Evolutionary conservation across 1,284 basidiomycete genomes (phyloP).

Genomic region (Lentinula novae-zelandiae): DNA sequence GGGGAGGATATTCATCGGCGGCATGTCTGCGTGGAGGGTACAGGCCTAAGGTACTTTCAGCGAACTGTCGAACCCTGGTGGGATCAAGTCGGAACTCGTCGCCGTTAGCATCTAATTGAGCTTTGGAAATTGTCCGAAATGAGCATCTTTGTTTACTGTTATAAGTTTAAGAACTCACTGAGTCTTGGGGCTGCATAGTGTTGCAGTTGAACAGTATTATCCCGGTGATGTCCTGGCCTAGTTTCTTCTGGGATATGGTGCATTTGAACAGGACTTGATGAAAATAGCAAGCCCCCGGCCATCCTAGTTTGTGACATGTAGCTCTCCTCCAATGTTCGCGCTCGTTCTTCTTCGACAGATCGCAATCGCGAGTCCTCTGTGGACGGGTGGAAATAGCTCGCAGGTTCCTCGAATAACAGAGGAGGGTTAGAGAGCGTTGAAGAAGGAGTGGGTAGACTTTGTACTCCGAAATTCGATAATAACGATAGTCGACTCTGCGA

Average conservation of each 20-base stretch:
- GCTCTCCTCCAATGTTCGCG: constrained; percentile 9
- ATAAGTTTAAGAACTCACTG: neutral
- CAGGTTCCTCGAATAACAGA: constrained; percentile 35
- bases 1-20: neutral
- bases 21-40: neutral
- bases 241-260: constrained; percentile 9
- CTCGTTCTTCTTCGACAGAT: constrained; percentile 17
- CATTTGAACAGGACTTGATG: constrained; percentile 18
- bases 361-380: constrained; percentile 5
- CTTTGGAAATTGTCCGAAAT: neutral
- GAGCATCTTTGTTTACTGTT: neutral
- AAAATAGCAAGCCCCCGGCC: constrained; percentile 24
- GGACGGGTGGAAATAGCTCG: constrained; percentile 27
- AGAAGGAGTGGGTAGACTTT: constrained; percentile 33
- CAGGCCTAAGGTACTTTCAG: neutral
- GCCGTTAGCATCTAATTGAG: neutral
- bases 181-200: neutral
- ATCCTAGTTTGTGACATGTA: neutral
- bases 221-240: constrained; percentile 15
- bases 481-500: constrained; percentile 26
- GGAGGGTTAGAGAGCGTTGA: constrained; percentile 26
- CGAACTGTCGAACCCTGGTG: neutral
- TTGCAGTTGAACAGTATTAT: constrained; percentile 7
- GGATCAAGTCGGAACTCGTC: neutral
- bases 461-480: constrained; percentile 21